phyloP scores from a whole-genome alignment of 306 rosid species.

The Pueraria montana region DNA sequence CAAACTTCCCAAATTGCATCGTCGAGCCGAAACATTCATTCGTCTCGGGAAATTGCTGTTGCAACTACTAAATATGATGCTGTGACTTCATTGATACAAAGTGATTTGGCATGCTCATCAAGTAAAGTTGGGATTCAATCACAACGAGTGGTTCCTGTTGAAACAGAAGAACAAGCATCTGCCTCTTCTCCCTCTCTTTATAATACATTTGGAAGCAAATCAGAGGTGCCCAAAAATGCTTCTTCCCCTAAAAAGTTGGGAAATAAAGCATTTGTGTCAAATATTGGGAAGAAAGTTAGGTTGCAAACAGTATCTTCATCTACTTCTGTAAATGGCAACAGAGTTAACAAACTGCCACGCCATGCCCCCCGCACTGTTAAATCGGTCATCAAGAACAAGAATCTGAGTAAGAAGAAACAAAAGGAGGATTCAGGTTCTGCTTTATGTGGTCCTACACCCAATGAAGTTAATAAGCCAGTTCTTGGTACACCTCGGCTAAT shows the following conservation, averaged over 20 bases:
- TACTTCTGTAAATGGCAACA: slow-evolving; percentile 58
- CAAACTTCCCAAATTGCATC: slow-evolving; percentile 53
- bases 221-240: slow-evolving; percentile 54
- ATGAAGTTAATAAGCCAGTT: slow-evolving; percentile 55
- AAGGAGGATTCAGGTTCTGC: slow-evolving; percentile 70
- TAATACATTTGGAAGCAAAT: slow-evolving; percentile 46
- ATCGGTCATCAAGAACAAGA: slow-evolving; percentile 78
- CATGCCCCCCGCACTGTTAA: slow-evolving; percentile 66
- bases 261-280: slow-evolving; percentile 59
- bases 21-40: slow-evolving; percentile 55
- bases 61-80: slow-evolving; percentile 43
- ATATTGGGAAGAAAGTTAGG: slow-evolving; percentile 71
- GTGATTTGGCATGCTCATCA: slow-evolving; percentile 50
- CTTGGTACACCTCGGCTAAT: slow-evolving; percentile 63
- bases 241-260: slow-evolving; percentile 62
- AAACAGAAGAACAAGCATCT: slow-evolving; percentile 55
- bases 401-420: slow-evolving; percentile 69
- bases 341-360: slow-evolving; percentile 66
- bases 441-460: slow-evolving; percentile 56
- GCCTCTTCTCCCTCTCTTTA: slow-evolving; percentile 47
- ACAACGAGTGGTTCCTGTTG: slow-evolving; percentile 46
- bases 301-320: slow-evolving; percentile 70
- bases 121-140: slow-evolving; percentile 60
- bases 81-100: slow-evolving; percentile 43
- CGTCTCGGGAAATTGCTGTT: slow-evolving; percentile 56